These are phyloP conservation scores for Geotrichum candidum DNA, from an alignment of 1,139 yeast species.

Conservation along the genomic window DNA sequence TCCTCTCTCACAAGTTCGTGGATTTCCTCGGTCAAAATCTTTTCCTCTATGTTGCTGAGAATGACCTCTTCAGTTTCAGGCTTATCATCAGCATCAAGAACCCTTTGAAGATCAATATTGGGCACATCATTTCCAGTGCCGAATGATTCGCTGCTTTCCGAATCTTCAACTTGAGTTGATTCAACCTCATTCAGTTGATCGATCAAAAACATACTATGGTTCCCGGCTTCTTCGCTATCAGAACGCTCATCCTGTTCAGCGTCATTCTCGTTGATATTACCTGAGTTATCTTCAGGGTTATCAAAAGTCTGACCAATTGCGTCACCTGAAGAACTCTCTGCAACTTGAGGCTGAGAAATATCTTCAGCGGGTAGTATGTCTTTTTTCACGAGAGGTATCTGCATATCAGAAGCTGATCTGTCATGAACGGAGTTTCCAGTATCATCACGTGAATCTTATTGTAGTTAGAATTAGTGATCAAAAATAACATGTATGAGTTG, in stretches of 20 bases:
- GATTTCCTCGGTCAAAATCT: conserved; percentile 26
- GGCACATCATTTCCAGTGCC: background rate
- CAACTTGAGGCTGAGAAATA: background rate
- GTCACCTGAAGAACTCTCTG: background rate
- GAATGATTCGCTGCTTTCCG: background rate
- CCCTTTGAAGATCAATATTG: background rate
- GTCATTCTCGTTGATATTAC: conserved; percentile 17
- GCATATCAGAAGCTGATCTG: background rate
- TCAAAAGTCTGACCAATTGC: conserved; percentile 7
- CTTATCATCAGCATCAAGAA: background rate
- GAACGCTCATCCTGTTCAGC: conserved; percentile 14
- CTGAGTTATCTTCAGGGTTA: conserved; percentile 22
- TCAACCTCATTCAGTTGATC: background rate
- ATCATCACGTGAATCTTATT: background rate
- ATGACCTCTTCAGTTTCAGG: background rate
- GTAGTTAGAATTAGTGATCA: background rate
- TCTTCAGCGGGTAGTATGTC: background rate
- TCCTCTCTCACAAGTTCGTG: conserved; percentile 20
- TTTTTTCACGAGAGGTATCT: background rate
- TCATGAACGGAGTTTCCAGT: background rate
- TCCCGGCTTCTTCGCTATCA: background rate
- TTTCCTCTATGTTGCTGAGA: conserved; percentile 24
- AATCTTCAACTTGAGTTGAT: background rate
- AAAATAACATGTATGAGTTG: background rate
- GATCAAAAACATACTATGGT: background rate